A percentile compares a stretch with the other conserved stretches of the same genome.
Evolutionary conservation across 78 protist genomes (phyloP).

Genomic region (Tieghemostelium lacteum): DNA sequence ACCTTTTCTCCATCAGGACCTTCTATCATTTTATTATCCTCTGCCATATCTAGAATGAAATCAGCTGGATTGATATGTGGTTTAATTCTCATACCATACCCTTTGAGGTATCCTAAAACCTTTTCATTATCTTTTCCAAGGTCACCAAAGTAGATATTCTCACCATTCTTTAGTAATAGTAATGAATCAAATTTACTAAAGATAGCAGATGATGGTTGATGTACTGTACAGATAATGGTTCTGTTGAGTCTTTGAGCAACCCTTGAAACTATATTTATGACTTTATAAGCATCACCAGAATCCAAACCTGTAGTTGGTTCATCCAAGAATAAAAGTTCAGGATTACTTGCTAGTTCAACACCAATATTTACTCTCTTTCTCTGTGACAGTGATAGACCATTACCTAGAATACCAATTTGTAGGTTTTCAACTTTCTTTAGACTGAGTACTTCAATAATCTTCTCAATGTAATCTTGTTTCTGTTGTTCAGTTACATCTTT

Average conservation of each 20-base stretch:
- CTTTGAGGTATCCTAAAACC: background rate
- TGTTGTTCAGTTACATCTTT: constrained; percentile 9
- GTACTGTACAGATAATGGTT: constrained; percentile 86
- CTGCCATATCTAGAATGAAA: constrained; percentile 64
- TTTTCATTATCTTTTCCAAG: constrained; percentile 42
- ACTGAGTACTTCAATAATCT: constrained; percentile 45
- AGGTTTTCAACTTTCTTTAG: constrained; percentile 23
- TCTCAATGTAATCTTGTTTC: background rate
- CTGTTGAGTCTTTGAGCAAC: constrained; percentile 49
- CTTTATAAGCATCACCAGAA: constrained; percentile 70
- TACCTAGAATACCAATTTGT: constrained; percentile 61
- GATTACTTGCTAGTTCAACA: constrained; percentile 58
- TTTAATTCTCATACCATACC: constrained; percentile 9
- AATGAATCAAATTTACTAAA: constrained; percentile 80
- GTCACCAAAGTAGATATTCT: constrained; percentile 82
- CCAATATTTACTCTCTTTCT: constrained; percentile 77
- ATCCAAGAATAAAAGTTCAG: constrained; percentile 63
- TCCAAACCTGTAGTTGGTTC: constrained; percentile 85
- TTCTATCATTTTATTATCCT: constrained; percentile 10
- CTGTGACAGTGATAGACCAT: constrained; percentile 71
- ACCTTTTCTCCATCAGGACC: constrained; percentile 9
- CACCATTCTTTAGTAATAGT: constrained; percentile 84
- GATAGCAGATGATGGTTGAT: constrained; percentile 90
- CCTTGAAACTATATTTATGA: constrained; percentile 20
- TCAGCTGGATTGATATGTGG: constrained; percentile 86